Evolutionary conservation across 352 stramenopile genomes (phyloP), one percentile per base, ranked within the genome.

Genomic region (Phytophthora kernoviae): DNA sequence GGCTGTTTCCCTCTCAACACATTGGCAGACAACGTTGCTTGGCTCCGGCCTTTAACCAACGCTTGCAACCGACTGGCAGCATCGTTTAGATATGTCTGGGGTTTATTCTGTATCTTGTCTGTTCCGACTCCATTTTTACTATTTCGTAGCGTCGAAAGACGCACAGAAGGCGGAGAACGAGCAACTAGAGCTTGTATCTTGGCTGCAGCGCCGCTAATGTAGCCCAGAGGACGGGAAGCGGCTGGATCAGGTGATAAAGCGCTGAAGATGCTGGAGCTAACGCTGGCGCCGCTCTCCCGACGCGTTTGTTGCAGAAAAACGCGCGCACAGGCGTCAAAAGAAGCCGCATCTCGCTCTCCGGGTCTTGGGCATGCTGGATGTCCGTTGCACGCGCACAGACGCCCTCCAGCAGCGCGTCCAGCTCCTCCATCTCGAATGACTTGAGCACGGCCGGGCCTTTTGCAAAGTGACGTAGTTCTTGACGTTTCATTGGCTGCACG

Each of bases 391-490:
- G 73, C 24, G 74, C 73, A 40, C 55, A 85, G 18, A 82, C 68
- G 51, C 50, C 39, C 46, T 73, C 82, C 4, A 94, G 70, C 20
- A 91, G 68, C 54, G 62, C 79, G 55, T 93, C 81, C 24, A 91
- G 33, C 58, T 85, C 75, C 54, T 81, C 75, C 62, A 92, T 77
- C n/a, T 21, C 15, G 33, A 21, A 4, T 9, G 42, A 33, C 42
- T 15, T 17, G 20, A 49, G 14, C 20, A 10, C 24, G 6, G 6
- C 3, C 3, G 24, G 6, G 24, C 24, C 6, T 30, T 6, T 30
- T 30, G 24, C 24, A 30, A 30, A 30, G 6, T 30, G 24, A 30
- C n/a, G n/a, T n/a, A n/a, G n/a, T n/a, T n/a, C n/a, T n/a, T n/a
- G n/a, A n/a, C n/a, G n/a, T n/a, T n/a, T n/a, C n/a, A n/a, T n/a